phyloP scores from a whole-genome alignment of 768 basidiomycete genomes.

The Xerocomellus amylosporus region DNA sequence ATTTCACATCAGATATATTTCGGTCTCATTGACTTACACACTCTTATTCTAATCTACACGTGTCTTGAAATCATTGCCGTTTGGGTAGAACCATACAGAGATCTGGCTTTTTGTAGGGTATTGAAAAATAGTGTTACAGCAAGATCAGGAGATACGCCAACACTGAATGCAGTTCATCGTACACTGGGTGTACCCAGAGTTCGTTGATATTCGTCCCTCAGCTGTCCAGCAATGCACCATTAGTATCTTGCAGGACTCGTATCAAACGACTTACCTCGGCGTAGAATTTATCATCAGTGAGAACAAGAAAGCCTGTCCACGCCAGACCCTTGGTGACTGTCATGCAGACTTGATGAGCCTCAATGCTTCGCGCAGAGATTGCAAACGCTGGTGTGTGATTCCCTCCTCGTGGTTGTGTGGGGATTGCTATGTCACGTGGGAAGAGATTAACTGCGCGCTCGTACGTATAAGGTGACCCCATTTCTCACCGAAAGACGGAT shows the following conservation, averaged over 20 bases:
- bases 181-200: slow-evolving; percentile 3
- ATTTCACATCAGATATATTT: slow-evolving; percentile 21
- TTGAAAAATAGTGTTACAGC: slow-evolving; percentile 17
- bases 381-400: slow-evolving; percentile 75
- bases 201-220: slow-evolving; percentile 24
- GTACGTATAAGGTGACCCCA: neutral
- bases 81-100: slow-evolving; percentile 16
- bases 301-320: slow-evolving; percentile 54
- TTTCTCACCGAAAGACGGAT: slow-evolving; percentile 57
- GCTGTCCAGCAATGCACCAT: slow-evolving; percentile 11
- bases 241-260: neutral
- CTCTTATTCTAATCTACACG: slow-evolving; percentile 22
- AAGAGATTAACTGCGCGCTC: slow-evolving; percentile 23
- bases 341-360: slow-evolving; percentile 64
- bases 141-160: neutral
- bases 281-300: slow-evolving; percentile 59
- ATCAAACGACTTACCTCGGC: slow-evolving; percentile 39
- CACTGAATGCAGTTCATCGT: neutral
- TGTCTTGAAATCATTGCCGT: slow-evolving; percentile 9
- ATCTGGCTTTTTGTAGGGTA: slow-evolving; percentile 10
- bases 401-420: slow-evolving; percentile 65
- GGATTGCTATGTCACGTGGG: slow-evolving; percentile 50
- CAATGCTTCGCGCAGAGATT: slow-evolving; percentile 51
- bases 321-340: slow-evolving; percentile 59
- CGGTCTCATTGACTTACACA: slow-evolving; percentile 14